A percentile compares a stretch with the other conserved stretches of the same genome.
phyloP scores from a whole-genome alignment of 2,329 filamentous ascomycete species.

The Sporothrix brasiliensis region DNA sequence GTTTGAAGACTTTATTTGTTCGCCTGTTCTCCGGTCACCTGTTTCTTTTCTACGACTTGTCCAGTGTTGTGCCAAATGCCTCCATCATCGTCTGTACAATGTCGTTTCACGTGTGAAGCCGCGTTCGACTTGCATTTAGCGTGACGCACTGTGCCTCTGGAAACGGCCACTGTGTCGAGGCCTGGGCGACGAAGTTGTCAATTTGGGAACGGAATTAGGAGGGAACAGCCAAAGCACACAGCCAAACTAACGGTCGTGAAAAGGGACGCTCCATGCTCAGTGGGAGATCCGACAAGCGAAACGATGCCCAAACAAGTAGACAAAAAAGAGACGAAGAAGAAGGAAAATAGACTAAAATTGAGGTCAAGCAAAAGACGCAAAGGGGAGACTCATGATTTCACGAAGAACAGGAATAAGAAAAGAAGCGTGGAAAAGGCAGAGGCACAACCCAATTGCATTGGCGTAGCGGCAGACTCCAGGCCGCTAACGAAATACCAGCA shows the following conservation, averaged over 20 bases:
- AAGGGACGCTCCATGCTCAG: neutral
- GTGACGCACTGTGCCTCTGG: neutral
- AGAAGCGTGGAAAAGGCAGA: neutral
- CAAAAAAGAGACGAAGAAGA: too few relatives aligned
- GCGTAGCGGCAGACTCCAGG: neutral
- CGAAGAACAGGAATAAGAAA: slow-evolving; percentile 4
- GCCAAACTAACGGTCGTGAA: neutral
- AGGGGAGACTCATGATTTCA: neutral
- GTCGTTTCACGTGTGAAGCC: neutral
- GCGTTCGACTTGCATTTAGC: neutral
- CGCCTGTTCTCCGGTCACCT: neutral
- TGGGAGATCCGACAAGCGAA: slow-evolving; percentile 4
- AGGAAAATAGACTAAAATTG: neutral
- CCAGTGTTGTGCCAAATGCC: neutral
- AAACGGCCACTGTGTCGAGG: slow-evolving; percentile 22
- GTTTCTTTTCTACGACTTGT: neutral
- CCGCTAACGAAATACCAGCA: slow-evolving; percentile 22
- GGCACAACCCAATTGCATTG: neutral
- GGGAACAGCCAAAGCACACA: neutral
- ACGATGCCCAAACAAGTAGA: neutral
- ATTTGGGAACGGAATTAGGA: neutral
- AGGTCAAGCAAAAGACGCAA: neutral
- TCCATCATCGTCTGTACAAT: neutral
- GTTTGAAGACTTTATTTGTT: neutral
- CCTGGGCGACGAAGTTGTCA: slow-evolving; percentile 9